Evolutionary conservation across 805 yeast species (phyloP), one percentile per base, ranked within the genome.

Genomic region (Starmerella stellata): DNA sequence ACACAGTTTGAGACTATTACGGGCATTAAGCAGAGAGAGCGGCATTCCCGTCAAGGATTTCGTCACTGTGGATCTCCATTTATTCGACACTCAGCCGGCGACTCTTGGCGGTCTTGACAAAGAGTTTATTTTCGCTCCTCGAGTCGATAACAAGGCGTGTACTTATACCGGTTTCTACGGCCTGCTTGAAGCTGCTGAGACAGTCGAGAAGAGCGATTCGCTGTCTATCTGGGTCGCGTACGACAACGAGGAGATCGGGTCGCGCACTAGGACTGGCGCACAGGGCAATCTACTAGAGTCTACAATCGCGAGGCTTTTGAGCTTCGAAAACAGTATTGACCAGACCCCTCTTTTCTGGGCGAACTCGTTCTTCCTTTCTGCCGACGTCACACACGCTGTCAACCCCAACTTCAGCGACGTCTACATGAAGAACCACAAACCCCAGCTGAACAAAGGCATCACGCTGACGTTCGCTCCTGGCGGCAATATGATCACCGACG

Each of bases 231-330:
- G 74, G 2, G 74, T 75, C 2, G 64, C 78, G 39, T 79, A 71
- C 50, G 93, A 82, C 52, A 72, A 77, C 54, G 94, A 81, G 59
- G 94, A 81, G 59, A 69, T 81, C 40, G 93, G 93, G 8, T 75
- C 87, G 5, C 68, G 72, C 27, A 66, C 82, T 4, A 70, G 87
- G 57, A 80, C 75, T 49, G 93, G 94, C 49, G 83, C 83, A 36
- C 71, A 70, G 51, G 87, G 92, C 47, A 81, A 80, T 18, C 57
- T 79, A 36, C 58, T 78, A 38, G 83, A 79, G 55, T 54, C 71
- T 42, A 66, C 69, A n/a, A 65, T 79, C 16, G 64, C 66, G 25
- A 69, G 92, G 19, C 35, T 54, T 9, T 41, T 53, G 8, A 17
- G 15, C 7, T 7, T 5, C 16, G 32, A 29, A 15, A 15, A 29